Percentiles rank a stretch among this genome's conserved stretches.
Conservation (phyloP, 768 basidiomycete genomes). For the Bullera alba region DNA sequence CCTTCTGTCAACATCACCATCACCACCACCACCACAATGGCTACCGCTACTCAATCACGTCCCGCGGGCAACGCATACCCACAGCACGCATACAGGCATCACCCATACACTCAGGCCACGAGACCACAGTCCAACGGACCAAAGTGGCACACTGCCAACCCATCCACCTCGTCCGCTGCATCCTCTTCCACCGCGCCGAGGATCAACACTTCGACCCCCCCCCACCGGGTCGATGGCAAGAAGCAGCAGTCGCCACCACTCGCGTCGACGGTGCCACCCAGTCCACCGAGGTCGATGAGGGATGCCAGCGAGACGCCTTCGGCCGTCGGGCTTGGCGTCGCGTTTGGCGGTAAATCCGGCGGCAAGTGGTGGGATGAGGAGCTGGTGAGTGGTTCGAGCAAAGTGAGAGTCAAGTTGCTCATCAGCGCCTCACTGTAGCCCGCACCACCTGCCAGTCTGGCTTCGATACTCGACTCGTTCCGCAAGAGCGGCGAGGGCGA, state of each 20-base stretch:
- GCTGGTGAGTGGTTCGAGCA: constrained; percentile 25
- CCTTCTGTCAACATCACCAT: not conserved
- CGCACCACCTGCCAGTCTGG: constrained; percentile 69
- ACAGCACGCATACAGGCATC: constrained; percentile 16
- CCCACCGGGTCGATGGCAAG: constrained; percentile 1
- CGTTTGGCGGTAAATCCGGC: constrained; percentile 27
- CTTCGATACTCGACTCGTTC: constrained; percentile 82
- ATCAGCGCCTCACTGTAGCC: constrained; percentile 18
- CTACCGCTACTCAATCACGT: not conserved
- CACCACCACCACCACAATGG: constrained; percentile 4
- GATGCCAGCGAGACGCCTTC: constrained; percentile 29
- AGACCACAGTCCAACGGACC: not conserved
- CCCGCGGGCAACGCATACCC: too few species aligned
- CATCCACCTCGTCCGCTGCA: not conserved
- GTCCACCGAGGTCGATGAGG: constrained; percentile 31
- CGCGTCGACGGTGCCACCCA: constrained; percentile 9
- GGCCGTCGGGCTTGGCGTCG: constrained; percentile 20
- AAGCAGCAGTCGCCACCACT: constrained; percentile 1
- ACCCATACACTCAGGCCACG: constrained; percentile 24
- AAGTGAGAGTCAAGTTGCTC: too few species aligned
- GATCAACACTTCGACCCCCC: not conserved
- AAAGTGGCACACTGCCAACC: not conserved
- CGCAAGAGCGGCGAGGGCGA: constrained; percentile 80
- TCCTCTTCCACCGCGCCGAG: not conserved
- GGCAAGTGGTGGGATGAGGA: constrained; percentile 44